These are phyloP conservation scores for Chimonanthus salicifolius DNA, from an alignment of 164 flowering plant genomes.

Conservation along the genomic window DNA sequence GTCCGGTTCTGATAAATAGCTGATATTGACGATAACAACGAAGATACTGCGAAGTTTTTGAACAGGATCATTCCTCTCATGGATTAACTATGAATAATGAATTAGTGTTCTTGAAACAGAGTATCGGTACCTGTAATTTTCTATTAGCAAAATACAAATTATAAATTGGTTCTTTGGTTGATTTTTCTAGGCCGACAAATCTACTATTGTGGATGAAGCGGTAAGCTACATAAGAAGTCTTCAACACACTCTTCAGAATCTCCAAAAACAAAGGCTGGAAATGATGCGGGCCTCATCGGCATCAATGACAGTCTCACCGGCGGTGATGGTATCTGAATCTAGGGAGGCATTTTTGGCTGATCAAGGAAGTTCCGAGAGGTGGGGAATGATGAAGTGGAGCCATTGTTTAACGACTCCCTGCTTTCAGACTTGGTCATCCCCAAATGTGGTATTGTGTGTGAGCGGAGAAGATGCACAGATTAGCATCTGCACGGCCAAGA, in stretches of 20 bases:
- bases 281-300: slow-evolving; percentile 27
- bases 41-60: too few species aligned
- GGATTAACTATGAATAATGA: too few species aligned
- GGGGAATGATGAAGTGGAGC: slow-evolving; percentile 10
- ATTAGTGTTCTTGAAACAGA: too few species aligned
- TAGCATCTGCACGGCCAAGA: slow-evolving; percentile 48
- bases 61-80: too few species aligned
- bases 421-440: slow-evolving; percentile 67
- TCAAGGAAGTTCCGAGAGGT: slow-evolving; percentile 33
- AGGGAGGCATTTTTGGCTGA: slow-evolving; percentile 66
- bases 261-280: slow-evolving; percentile 60
- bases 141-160: too few species aligned
- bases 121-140: too few species aligned
- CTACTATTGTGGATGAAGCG: slow-evolving; percentile 86
- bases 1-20: too few species aligned
- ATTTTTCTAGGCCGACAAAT: slow-evolving; percentile 65
- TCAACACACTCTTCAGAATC: slow-evolving; percentile 41
- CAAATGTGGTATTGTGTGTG: slow-evolving; percentile 57
- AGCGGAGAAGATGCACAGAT: slow-evolving; percentile 68
- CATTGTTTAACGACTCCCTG: slow-evolving; percentile 7
- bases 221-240: slow-evolving; percentile 65
- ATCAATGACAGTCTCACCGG: slow-evolving; percentile 11
- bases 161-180: too few species aligned
- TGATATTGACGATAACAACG: too few species aligned
- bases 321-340: slow-evolving; percentile 13